Percentiles rank a stretch among this genome's conserved stretches.
These are phyloP conservation scores for Saccharomycopsis capsularis DNA, from an alignment of 805 yeast genomes.

Conservation along the genomic window DNA sequence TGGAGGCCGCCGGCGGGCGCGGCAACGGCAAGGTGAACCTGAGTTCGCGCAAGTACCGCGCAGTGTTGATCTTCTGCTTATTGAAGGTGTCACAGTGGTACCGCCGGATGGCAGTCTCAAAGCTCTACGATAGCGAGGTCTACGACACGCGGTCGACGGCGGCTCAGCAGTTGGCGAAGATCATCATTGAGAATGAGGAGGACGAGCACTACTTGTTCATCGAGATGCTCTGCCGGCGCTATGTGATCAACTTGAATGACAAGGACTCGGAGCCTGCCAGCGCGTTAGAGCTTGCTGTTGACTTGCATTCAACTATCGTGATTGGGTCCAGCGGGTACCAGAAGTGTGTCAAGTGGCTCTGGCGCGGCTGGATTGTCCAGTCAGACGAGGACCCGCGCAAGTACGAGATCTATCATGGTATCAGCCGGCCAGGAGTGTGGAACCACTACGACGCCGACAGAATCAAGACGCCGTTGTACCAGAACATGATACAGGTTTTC, in stretches of 20 bases:
- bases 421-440: slow-evolving; percentile 45
- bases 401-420: slow-evolving; percentile 57
- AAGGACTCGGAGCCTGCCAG: slow-evolving; percentile 57
- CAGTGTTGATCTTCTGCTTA: slow-evolving; percentile 61
- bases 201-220: slow-evolving; percentile 59
- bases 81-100: slow-evolving; percentile 80
- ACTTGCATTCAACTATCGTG: slow-evolving; percentile 69
- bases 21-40: slow-evolving; percentile 52
- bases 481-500: slow-evolving; percentile 61
- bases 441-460: slow-evolving; percentile 77
- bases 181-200: slow-evolving; percentile 54
- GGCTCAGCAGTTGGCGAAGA: slow-evolving; percentile 69
- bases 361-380: slow-evolving; percentile 92
- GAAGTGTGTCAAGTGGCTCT: slow-evolving; percentile 79
- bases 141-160: slow-evolving; percentile 54
- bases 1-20: slow-evolving; percentile 74
- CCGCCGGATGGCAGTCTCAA: slow-evolving; percentile 46
- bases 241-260: slow-evolving; percentile 55
- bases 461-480: slow-evolving; percentile 79
- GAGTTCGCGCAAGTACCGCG: slow-evolving; percentile 55
- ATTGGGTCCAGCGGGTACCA: slow-evolving; percentile 80
- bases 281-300: slow-evolving; percentile 81
- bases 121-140: slow-evolving; percentile 62
- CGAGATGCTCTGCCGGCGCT: slow-evolving; percentile 72
- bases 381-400: slow-evolving; percentile 60